These are phyloP conservation scores for Aspergillus sp. DNA, from an alignment of 2,329 filamentous ascomycete genomes.

Conservation along the genomic window DNA sequence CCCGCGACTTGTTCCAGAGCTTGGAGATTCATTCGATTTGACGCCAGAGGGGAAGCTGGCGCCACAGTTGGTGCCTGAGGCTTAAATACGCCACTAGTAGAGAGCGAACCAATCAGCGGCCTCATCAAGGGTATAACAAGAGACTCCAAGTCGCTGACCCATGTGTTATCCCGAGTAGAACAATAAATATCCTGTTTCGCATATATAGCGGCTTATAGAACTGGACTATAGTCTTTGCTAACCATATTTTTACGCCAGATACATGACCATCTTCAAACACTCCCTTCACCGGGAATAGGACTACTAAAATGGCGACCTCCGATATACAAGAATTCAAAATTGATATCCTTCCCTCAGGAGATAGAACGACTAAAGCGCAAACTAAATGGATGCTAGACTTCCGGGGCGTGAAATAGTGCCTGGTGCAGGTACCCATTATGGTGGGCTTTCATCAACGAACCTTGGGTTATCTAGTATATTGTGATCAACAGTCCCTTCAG, in stretches of 20 bases:
- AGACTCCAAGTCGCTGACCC: too few species aligned
- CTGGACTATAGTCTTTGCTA: too few species aligned
- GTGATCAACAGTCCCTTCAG: neutral
- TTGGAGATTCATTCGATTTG: neutral
- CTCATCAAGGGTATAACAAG: neutral
- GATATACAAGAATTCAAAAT: neutral
- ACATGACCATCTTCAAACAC: too few species aligned
- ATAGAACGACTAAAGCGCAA: conserved; percentile 8
- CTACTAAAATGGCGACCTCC: neutral
- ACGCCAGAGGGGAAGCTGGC: conserved; percentile 13
- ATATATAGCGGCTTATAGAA: neutral
- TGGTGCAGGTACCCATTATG: neutral
- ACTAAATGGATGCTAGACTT: conserved; percentile 10
- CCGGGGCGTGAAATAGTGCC: conserved; percentile 8
- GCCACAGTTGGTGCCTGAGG: conserved; percentile 25
- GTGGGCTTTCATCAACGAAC: neutral
- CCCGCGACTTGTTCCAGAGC: neutral
- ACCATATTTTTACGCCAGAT: too few species aligned
- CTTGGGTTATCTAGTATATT: too few species aligned
- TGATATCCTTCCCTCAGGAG: conserved; percentile 6
- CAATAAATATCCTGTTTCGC: neutral
- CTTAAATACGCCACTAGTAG: conserved; percentile 6
- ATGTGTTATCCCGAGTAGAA: neutral
- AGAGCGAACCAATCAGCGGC: conserved; percentile 2
- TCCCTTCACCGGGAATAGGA: too few species aligned